These are phyloP conservation scores for Aureococcus anophagefferens DNA, from an alignment of 108 stramenopile species.

Conservation along the genomic window DNA sequence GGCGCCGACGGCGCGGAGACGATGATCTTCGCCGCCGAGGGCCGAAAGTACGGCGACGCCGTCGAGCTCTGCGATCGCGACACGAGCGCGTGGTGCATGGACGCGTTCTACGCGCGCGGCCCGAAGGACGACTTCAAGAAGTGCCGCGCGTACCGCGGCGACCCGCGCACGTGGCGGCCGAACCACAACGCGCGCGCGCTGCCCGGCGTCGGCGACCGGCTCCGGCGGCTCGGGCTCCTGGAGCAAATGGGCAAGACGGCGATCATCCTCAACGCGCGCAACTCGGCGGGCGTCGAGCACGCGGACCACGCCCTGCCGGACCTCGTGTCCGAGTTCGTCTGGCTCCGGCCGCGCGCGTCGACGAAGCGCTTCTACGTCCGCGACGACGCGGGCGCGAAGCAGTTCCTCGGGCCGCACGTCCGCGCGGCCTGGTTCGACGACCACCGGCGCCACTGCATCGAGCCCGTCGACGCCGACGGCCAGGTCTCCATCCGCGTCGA, in stretches of 20 bases:
- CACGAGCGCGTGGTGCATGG: not conserved
- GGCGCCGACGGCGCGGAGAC: not conserved
- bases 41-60: constrained; percentile 1
- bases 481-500: not conserved
- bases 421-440: not conserved
- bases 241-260: not conserved
- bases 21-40: not conserved
- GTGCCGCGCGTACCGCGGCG: not conserved
- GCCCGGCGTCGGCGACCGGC: not conserved
- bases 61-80: constrained; percentile 6
- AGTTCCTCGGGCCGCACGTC: no score
- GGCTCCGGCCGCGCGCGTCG: constrained; percentile 2
- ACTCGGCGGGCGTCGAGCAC: constrained; percentile 4
- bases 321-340: constrained; percentile 7
- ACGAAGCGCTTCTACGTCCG: constrained; percentile 6
- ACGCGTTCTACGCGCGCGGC: no score
- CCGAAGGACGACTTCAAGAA: constrained; percentile 8
- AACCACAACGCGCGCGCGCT: not conserved
- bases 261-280: not conserved
- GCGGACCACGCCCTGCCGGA: constrained; percentile 6
- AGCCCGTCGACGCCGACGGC: not conserved
- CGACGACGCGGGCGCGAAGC: not conserved
- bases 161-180: not conserved
- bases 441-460: not conserved
- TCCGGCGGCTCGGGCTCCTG: not conserved